These are phyloP conservation scores for Salix exigua DNA, from an alignment of 345 rosid genomes.

Conservation along the genomic window DNA sequence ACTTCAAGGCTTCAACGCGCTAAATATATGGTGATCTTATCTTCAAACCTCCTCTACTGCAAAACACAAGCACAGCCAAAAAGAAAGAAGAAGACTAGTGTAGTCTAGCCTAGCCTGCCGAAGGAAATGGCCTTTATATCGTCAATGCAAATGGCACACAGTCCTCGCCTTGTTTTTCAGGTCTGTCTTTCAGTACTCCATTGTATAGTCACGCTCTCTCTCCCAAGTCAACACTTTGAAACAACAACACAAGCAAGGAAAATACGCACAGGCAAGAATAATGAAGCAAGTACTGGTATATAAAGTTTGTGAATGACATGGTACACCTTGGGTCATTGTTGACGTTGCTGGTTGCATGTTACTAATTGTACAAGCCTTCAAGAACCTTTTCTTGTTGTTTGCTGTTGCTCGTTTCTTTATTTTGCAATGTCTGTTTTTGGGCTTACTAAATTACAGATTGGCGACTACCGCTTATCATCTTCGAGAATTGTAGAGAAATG, in stretches of 20 bases:
- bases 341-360: not conserved
- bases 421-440: not conserved
- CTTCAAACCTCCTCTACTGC: not conserved
- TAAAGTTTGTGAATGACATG: not conserved
- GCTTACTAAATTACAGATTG: not conserved
- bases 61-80: not conserved
- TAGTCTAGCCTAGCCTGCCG: no score
- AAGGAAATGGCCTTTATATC: conserved; percentile 50
- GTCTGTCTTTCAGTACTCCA: conserved; percentile 23
- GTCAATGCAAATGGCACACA: conserved; percentile 46
- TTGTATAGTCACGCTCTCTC: not conserved
- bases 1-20: not conserved
- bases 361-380: not conserved
- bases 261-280: not conserved
- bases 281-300: not conserved
- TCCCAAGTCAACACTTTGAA: not conserved
- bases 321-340: not conserved
- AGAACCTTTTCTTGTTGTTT: not conserved
- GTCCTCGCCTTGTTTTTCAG: conserved; percentile 42
- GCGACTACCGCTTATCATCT: no score
- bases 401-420: not conserved
- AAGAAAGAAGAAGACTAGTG: not conserved
- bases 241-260: not conserved
- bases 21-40: not conserved
- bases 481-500: not conserved